Base-by-base conservation (phyloP, 495 filamentous ascomycete genomes). In the Xylaria curta region DNA sequence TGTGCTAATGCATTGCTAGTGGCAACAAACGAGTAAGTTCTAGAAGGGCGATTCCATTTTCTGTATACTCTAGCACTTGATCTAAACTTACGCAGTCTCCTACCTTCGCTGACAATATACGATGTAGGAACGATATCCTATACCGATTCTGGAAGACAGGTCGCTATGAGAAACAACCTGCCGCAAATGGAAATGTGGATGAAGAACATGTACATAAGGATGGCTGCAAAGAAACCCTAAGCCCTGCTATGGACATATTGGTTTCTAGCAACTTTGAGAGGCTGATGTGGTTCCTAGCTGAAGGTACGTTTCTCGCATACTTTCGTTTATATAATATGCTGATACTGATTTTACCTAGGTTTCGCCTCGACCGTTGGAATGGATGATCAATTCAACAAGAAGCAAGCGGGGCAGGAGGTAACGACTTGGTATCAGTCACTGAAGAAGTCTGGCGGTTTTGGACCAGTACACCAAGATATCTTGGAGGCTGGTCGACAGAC, bases 181-280 rank as follows among this genome's bases (percentile, higher is more conserved):
- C 88, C 21, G 81, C 86, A 49, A 87, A 87, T 66, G 65, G 74
- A 26, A 84, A 83, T 28, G 87, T 87, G 0, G 90, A 93, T 74
- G 91, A 89, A 33, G 87, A 81, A 44, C 89, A 92, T 77, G 91
- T 91, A 5, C 87, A 92, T 75, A 84, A 84, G 49, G 87, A 87
- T 47, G 92, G 91, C 59, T 91, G 93, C 66, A 93, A 93, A 81
- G 95, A 96, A 80, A 98, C 96, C 0, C 84, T 93, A 47, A 91
- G 88, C 65, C 95, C 96, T 0, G 96, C 96, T 24, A 99, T 99
- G 96, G 96, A 98, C 79, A 98, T 98, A 66, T 86, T 98, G 15
- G 94, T 98, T 46, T 92, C 89, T 66, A 94, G 91, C 80, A 99
- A 99, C 85, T 98, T 99, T 80, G 96, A 99, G 85, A 88, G 96